A percentile compares a stretch with the other conserved stretches of the same genome.
phyloP scores from a whole-genome alignment of 2,329 filamentous ascomycete genomes.

The Fusarium verticillioides region DNA sequence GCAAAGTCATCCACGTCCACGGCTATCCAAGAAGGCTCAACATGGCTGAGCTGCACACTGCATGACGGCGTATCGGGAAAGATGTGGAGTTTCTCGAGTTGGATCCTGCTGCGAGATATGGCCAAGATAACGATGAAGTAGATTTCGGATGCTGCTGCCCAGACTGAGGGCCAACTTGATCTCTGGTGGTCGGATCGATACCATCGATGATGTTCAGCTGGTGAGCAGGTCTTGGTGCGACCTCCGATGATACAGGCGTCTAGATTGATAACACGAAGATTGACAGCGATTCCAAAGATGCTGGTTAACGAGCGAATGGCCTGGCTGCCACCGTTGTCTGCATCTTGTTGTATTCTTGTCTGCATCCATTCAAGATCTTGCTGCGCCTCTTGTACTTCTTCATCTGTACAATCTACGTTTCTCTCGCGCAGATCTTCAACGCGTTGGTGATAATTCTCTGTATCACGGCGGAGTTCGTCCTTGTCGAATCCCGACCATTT shows the following conservation, averaged over 20 bases:
- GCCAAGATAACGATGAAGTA: not conserved
- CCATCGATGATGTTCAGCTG: not conserved
- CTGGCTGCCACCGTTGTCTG: not conserved
- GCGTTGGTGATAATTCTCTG: not conserved
- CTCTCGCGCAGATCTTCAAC: not conserved
- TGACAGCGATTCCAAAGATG: not conserved
- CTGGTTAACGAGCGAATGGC: rapidly evolving
- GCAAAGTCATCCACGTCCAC: not conserved
- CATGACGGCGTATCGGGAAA: not conserved
- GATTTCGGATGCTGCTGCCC: not conserved
- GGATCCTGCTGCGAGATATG: not conserved
- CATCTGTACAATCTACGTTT: not conserved
- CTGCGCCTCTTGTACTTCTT: not conserved
- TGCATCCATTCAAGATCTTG: not conserved
- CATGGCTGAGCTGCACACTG: not conserved
- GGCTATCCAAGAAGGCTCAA: not conserved
- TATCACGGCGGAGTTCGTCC: not conserved
- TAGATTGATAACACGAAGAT: not conserved
- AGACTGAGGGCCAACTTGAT: not conserved
- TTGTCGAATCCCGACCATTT: not conserved
- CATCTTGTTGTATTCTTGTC: not conserved
- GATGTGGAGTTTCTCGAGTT: not conserved
- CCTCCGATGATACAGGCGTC: not conserved
- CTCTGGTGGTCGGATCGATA: not conserved
- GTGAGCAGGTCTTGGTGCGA: not conserved